These are phyloP conservation scores for Colletotrichum orbiculare DNA, from an alignment of 2,329 filamentous ascomycete genomes.

Conservation along the genomic window DNA sequence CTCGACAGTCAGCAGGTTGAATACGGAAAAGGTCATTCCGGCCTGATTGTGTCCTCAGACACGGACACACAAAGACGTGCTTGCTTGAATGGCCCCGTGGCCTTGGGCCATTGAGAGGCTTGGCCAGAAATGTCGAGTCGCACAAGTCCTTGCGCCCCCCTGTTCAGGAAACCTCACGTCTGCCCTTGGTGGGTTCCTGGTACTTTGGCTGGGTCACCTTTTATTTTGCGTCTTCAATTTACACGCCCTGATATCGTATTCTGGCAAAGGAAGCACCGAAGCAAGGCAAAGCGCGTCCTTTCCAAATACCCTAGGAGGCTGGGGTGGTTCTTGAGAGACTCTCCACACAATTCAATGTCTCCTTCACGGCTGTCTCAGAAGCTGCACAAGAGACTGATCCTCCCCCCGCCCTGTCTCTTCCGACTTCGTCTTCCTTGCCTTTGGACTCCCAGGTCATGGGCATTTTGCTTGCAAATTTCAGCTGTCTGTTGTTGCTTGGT, in stretches of 20 bases:
- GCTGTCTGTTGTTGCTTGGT: constrained; percentile 28
- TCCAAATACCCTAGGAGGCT: constrained; percentile 41
- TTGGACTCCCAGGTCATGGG: constrained; percentile 16
- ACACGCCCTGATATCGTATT: constrained; percentile 31
- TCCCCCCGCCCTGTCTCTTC: constrained; percentile 38
- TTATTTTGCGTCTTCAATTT: constrained; percentile 14
- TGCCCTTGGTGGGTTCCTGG: constrained; percentile 11
- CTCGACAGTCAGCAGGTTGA: constrained; percentile 12
- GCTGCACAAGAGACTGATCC: constrained; percentile 50
- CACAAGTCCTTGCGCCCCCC: constrained; percentile 24
- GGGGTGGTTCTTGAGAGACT: constrained; percentile 40
- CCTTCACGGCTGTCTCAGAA: constrained; percentile 55
- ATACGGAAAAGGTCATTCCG: constrained; percentile 14
- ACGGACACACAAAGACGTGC: constrained; percentile 27
- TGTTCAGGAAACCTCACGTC: constrained; percentile 21
- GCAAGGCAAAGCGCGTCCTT: constrained; percentile 32
- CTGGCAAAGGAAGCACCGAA: constrained; percentile 20
- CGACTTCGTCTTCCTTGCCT: constrained; percentile 41
- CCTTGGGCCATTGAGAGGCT: constrained; percentile 32
- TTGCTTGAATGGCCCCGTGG: constrained; percentile 33
- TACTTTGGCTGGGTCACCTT: constrained; percentile 36
- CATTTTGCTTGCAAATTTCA: constrained; percentile 25
- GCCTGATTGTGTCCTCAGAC: constrained; percentile 21
- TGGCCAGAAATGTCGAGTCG: constrained; percentile 27
- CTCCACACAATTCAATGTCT: constrained; percentile 49